Conservation (phyloP, 768 basidiomycete species). For the Trametes cinnabarina region DNA sequence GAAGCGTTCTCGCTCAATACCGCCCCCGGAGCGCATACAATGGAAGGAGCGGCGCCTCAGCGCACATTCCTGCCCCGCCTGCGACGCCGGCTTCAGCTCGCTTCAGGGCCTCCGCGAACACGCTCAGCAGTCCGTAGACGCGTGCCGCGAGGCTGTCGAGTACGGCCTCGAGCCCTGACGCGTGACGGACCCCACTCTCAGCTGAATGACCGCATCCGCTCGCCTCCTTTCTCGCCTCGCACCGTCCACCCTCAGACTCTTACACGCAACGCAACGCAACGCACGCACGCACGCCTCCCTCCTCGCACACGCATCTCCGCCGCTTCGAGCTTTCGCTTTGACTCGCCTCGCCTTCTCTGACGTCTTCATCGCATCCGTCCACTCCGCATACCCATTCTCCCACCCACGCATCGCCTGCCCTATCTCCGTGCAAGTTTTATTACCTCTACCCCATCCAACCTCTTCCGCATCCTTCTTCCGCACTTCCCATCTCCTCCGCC, state of each 20-base stretch:
- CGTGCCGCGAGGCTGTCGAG: constrained; percentile 70
- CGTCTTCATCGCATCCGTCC: constrained; percentile 14
- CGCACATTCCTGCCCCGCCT: constrained; percentile 70
- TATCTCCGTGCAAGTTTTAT: constrained; percentile 17
- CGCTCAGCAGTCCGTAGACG: constrained; percentile 54
- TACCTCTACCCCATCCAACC: neutral
- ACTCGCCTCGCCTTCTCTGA: constrained; percentile 10
- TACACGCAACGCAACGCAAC: neutral
- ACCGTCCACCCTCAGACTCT: neutral
- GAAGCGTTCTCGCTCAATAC: constrained; percentile 53
- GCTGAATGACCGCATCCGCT: neutral
- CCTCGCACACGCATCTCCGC: neutral
- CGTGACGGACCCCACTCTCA: neutral
- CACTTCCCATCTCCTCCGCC: neutral
- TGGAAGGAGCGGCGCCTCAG: constrained; percentile 40
- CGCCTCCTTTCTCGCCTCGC: neutral
- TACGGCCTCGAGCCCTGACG: constrained; percentile 63
- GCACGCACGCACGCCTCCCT: neutral
- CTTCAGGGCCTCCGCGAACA: constrained; percentile 61
- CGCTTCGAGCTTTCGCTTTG: neutral
- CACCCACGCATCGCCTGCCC: constrained; percentile 12
- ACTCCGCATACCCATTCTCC: neutral
- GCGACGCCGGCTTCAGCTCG: constrained; percentile 64
- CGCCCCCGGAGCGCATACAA: constrained; percentile 15
- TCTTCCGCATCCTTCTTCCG: constrained; percentile 1